Evolutionary conservation across 345 rosid genomes (phyloP).

Genomic region (Pistacia atlantica): DNA sequence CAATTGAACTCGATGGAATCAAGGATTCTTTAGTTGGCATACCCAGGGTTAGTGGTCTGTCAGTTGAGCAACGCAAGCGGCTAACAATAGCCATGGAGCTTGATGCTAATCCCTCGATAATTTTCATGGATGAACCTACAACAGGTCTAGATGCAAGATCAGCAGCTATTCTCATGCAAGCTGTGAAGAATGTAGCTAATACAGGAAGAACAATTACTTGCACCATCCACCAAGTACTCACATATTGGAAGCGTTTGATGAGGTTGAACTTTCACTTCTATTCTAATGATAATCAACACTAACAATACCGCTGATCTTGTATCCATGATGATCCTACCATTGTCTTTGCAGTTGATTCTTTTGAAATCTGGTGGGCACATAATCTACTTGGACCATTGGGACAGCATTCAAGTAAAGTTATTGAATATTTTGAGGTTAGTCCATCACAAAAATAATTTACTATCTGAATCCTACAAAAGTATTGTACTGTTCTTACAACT

Average conservation of each 20-base stretch:
- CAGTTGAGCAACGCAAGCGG: slow-evolving; percentile 8
- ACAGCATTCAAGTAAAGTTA: too few species aligned
- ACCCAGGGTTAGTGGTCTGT: not conserved
- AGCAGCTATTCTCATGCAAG: slow-evolving; percentile 5
- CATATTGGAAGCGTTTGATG: slow-evolving; percentile 15
- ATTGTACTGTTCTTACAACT: too few species aligned
- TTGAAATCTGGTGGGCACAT: too few species aligned
- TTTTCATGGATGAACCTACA: slow-evolving; percentile 10
- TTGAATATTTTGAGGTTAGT: too few species aligned
- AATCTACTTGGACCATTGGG: too few species aligned
- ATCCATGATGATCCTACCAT: too few species aligned
- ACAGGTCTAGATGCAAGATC: slow-evolving; percentile 4
- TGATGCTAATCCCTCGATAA: slow-evolving; percentile 7
- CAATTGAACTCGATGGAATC: not conserved
- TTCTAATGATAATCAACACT: too few species aligned
- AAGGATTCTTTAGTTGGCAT: not conserved
- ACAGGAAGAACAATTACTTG: slow-evolving; percentile 12
- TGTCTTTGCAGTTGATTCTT: too few species aligned
- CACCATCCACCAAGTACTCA: slow-evolving; percentile 14
- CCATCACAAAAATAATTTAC: too few species aligned
- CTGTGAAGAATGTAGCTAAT: slow-evolving; percentile 5
- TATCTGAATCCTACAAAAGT: too few species aligned
- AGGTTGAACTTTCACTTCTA: not conserved
- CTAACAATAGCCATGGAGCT: slow-evolving; percentile 10
- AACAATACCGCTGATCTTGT: too few species aligned